Evolutionary conservation across 257 asterid species (phyloP).

Genomic region (Solanum chiquidenum): DNA sequence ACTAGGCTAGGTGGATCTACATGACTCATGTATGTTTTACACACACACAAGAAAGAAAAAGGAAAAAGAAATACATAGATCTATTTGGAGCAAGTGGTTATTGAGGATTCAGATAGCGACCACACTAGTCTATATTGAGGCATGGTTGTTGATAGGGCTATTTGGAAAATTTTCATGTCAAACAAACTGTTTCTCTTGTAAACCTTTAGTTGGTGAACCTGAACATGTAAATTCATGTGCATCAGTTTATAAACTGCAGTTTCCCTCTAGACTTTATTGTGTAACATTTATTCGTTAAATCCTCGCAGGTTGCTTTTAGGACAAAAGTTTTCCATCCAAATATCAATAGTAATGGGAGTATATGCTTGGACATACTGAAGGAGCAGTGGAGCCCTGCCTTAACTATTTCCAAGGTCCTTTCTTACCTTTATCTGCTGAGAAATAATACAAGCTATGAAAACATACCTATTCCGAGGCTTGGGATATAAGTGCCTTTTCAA

Average conservation of each 20-base stretch:
- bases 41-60: background rate
- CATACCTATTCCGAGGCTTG: background rate
- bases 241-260: background rate
- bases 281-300: background rate
- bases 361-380: slow-evolving; percentile 5
- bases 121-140: background rate
- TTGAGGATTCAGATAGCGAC: background rate
- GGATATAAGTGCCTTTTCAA: background rate
- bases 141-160: background rate
- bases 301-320: slow-evolving; percentile 7
- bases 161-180: background rate
- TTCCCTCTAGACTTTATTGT: background rate
- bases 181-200: background rate
- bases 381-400: slow-evolving; percentile 11
- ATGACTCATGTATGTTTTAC: background rate
- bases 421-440: background rate
- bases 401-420: slow-evolving; percentile 1
- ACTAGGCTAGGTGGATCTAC: background rate
- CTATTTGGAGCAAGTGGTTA: background rate
- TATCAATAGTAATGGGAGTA: slow-evolving; percentile 5
- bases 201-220: background rate
- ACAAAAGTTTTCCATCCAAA: slow-evolving; percentile 7
- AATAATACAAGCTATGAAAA: background rate
- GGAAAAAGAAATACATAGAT: background rate
- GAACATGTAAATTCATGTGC: background rate